Percentiles rank a stretch among this genome's conserved stretches.
These are phyloP conservation scores for Paecilomyces fulvus DNA, from an alignment of 2,329 filamentous ascomycete genomes.

Conservation along the genomic window DNA sequence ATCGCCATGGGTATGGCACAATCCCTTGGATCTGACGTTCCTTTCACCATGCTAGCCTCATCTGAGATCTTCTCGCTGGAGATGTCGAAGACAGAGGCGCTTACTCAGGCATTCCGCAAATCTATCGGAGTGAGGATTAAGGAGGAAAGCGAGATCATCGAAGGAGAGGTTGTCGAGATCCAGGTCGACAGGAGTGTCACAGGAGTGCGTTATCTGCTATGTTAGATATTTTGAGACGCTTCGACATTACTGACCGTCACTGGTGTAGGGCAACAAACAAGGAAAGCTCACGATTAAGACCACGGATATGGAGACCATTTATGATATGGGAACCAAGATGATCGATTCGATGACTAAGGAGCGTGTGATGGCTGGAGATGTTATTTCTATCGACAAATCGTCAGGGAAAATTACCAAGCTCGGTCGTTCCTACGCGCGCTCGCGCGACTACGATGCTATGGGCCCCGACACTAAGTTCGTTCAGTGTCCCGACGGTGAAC, in stretches of 20 bases:
- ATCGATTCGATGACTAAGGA: conserved; percentile 99
- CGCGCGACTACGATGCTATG: conserved; percentile 98
- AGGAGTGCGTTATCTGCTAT: conserved; percentile 44
- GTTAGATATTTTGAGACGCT: not conserved
- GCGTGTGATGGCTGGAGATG: conserved; percentile 96
- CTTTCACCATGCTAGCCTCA: conserved; percentile 90
- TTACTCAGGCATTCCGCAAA: conserved; percentile 98
- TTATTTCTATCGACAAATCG: conserved; percentile 97
- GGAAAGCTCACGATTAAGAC: conserved; percentile 99
- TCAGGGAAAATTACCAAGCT: conserved; percentile 97
- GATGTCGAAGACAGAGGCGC: conserved; percentile 98
- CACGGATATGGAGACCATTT: conserved; percentile 98
- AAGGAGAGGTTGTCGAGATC: conserved; percentile 97
- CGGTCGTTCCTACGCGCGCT: conserved; percentile 86
- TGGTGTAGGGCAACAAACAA: conserved; percentile 74
- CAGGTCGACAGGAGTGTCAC: conserved; percentile 97
- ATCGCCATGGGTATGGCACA: conserved; percentile 99
- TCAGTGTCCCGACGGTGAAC: conserved; percentile 92
- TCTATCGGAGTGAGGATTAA: conserved; percentile 97
- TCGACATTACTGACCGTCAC: conserved; percentile 7
- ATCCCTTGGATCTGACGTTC: conserved; percentile 85
- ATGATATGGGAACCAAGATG: conserved; percentile 99
- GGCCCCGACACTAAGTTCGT: conserved; percentile 97
- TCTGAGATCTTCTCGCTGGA: conserved; percentile 98
- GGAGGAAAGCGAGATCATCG: conserved; percentile 98